Evolutionary conservation across 2,329 filamentous ascomycete genomes (phyloP), one percentile per base, ranked within the genome.

Genomic region (Macrophomina tecta): DNA sequence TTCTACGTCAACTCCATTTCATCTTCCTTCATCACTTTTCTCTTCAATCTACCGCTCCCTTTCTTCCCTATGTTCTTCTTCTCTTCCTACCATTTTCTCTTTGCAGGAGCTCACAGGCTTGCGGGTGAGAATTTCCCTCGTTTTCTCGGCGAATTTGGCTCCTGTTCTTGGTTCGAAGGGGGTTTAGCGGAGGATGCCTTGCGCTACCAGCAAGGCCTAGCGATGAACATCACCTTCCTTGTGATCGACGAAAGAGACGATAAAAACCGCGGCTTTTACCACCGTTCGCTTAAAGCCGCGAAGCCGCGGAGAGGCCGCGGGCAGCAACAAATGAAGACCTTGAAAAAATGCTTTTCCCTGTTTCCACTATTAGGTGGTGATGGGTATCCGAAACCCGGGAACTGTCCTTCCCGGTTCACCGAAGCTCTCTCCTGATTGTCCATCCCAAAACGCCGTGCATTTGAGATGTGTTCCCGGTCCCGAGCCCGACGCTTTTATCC

Each of bases 201-300:
- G 34, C 52, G 11, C 32, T 6, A 40, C 16, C 32, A 18, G 42
- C n/a, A 9, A 48, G 56, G 56, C 32, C 8, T 6, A 23, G 58
- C 49, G 14, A 62, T 30, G 58, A 62, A 16, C 23, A 60, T 5
- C n/a, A 49, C 58, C 34, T 16, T 48, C 58, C 58, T 38, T 62
- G 58, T 23, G 18, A 62, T 36, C 9, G 38, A 62, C 32, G n/a
- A 40, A 38, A 49, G 58, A 49, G 58, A 62, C 45, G 45, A 28
- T 40, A 62, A 28, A 38, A 23, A 23, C 23, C 23, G 58, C 42
- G 32, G 32, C 58, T 62, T 28, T 61, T 36, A 12, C 42, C 32
- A 49, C 18, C 58, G 49, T 40, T 62, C 45, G 30, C 58, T 62
- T 45, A 38, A 49, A 38, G 45, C 45, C 58, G 18, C 56, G 28